phyloP scores from a whole-genome alignment of 2,329 filamentous ascomycete species.

The Rhynchosporium secalis region DNA sequence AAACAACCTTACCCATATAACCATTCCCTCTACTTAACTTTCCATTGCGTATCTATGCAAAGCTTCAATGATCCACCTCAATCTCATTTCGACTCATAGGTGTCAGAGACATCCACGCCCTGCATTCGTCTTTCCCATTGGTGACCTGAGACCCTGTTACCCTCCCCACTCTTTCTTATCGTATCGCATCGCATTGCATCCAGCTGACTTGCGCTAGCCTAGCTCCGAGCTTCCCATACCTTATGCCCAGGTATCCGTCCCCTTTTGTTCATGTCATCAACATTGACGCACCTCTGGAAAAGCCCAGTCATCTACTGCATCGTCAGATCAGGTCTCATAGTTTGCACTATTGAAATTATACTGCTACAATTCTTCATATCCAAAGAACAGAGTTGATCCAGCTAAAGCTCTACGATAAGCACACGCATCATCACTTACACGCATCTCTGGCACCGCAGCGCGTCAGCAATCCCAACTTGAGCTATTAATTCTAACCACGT shows the following conservation, averaged over 20 bases:
- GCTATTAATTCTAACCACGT: neutral
- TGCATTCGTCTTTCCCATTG: neutral
- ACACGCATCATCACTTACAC: too few relatives aligned
- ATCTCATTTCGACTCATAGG: neutral
- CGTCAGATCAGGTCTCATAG: neutral
- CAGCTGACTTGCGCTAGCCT: neutral
- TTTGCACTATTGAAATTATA: neutral
- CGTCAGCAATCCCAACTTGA: too few relatives aligned
- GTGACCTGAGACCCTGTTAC: neutral
- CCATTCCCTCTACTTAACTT: neutral
- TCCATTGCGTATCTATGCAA: neutral
- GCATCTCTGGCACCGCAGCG: too few relatives aligned
- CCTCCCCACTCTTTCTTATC: neutral
- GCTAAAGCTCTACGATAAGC: too few relatives aligned
- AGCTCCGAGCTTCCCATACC: neutral
- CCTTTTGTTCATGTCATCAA: neutral
- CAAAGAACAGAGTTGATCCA: too few relatives aligned
- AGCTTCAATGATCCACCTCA: neutral
- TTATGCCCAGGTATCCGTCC: neutral
- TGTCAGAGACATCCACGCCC: neutral
- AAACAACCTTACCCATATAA: too few relatives aligned
- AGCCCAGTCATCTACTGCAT: neutral
- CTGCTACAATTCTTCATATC: too few relatives aligned
- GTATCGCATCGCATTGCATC: neutral
- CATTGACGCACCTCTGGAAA: neutral